Conservation (phyloP, 2,329 filamentous ascomycete species). For the Zelopaecilomyces penicillatus region DNA sequence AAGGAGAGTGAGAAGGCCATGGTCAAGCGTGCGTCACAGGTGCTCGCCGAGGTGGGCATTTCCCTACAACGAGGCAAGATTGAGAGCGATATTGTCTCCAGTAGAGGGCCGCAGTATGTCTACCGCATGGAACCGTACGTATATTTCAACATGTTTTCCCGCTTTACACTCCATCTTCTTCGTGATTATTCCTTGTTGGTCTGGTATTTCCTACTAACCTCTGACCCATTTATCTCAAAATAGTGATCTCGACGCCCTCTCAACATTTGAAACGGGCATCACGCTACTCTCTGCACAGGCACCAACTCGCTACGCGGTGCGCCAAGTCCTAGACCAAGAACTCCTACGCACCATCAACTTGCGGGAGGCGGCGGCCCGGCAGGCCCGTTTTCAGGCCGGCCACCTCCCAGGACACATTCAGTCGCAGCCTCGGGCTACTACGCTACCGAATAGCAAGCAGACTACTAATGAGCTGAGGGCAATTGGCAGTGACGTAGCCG, state of each 20-base stretch:
- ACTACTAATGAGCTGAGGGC: background rate
- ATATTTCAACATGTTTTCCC: background rate
- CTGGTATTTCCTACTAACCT: background rate
- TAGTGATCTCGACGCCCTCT: slow-evolving; percentile 67
- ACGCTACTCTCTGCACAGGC: slow-evolving; percentile 50
- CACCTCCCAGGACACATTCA: slow-evolving; percentile 17
- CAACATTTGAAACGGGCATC: slow-evolving; percentile 62
- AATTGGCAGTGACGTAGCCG: slow-evolving; percentile 10
- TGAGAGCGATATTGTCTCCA: slow-evolving; percentile 54
- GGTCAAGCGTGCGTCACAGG: slow-evolving; percentile 68
- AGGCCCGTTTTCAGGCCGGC: slow-evolving; percentile 55
- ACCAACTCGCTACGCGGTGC: slow-evolving; percentile 82
- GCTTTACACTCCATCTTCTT: too few species aligned
- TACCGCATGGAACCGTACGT: slow-evolving; percentile 93
- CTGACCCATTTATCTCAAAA: too few species aligned
- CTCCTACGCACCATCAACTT: slow-evolving; percentile 63
- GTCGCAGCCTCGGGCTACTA: background rate
- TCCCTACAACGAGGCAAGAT: slow-evolving; percentile 73
- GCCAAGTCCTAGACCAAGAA: slow-evolving; percentile 89
- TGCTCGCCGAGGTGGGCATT: slow-evolving; percentile 77
- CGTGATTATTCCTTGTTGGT: slow-evolving; percentile 8
- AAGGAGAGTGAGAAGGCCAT: slow-evolving; percentile 78
- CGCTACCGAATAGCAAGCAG: slow-evolving; percentile 27
- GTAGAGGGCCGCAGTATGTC: slow-evolving; percentile 62
- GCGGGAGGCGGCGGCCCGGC: slow-evolving; percentile 57